These are phyloP conservation scores for Aspergillus arachidicola DNA, from an alignment of 2,329 filamentous ascomycete species.

Conservation along the genomic window DNA sequence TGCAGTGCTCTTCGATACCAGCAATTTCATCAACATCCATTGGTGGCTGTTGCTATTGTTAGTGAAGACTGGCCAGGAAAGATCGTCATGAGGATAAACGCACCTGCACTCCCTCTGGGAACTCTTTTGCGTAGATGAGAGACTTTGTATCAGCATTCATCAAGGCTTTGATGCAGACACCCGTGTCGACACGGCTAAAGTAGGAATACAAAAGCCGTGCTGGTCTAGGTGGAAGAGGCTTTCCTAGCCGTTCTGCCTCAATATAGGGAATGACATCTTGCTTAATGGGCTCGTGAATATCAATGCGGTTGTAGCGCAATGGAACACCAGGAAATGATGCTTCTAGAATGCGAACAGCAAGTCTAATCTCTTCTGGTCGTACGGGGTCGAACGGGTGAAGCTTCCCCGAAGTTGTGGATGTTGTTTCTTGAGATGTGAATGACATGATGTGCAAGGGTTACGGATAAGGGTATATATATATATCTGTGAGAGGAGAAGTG, in stretches of 20 bases:
- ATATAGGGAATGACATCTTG: constrained; percentile 60
- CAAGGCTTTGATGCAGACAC: constrained; percentile 44
- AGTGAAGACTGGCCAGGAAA: constrained; percentile 42
- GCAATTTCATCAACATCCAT: constrained; percentile 63
- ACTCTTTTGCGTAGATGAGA: constrained; percentile 42
- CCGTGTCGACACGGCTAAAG: constrained; percentile 44
- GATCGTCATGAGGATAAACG: constrained; percentile 7
- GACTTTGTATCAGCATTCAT: constrained; percentile 44
- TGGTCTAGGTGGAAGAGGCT: constrained; percentile 52
- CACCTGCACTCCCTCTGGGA: constrained; percentile 51
- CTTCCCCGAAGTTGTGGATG: constrained; percentile 9
- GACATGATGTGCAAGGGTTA: constrained; percentile 12
- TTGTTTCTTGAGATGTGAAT: constrained; percentile 15
- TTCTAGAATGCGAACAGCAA: constrained; percentile 40
- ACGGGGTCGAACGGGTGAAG: constrained; percentile 44
- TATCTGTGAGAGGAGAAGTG: background rate
- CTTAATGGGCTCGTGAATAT: constrained; percentile 66
- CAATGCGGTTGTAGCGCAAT: constrained; percentile 66
- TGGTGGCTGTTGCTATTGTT: constrained; percentile 57
- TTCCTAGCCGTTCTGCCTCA: constrained; percentile 61
- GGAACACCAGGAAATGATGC: constrained; percentile 37
- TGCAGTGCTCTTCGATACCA: constrained; percentile 58
- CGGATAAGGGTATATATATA: background rate
- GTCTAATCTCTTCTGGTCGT: constrained; percentile 39
- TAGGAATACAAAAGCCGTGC: constrained; percentile 58